Percentiles rank a stretch among this genome's conserved stretches.
phyloP scores from a whole-genome alignment of 2,329 filamentous ascomycete genomes.

The Sporothrix schenckii region DNA sequence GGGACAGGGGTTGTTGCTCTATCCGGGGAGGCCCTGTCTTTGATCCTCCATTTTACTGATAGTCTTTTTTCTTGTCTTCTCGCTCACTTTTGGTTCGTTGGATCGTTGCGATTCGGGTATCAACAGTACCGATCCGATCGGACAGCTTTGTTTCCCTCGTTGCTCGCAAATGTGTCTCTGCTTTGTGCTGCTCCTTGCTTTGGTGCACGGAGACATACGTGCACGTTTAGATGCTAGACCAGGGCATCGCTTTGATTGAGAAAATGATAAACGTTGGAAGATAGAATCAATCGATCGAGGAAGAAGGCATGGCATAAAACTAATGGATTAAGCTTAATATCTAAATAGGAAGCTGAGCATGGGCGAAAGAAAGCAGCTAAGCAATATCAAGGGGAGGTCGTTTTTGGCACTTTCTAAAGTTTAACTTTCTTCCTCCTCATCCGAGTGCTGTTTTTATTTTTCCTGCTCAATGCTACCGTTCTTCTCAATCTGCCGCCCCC shows the following conservation, averaged over 20 bases:
- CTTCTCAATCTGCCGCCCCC: background rate
- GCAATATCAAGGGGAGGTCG: too few relatives aligned
- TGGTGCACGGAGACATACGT: slow-evolving; percentile 5
- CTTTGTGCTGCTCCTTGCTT: background rate
- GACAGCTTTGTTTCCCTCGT: background rate
- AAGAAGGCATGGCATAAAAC: background rate
- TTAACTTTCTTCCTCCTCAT: too few relatives aligned
- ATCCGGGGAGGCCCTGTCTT: slow-evolving; percentile 16
- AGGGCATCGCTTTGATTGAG: background rate
- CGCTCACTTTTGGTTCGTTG: background rate
- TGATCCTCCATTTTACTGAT: background rate
- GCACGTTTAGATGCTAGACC: background rate
- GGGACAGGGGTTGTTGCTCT: background rate
- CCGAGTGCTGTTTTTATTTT: too few relatives aligned
- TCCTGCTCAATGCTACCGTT: too few relatives aligned
- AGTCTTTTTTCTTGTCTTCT: background rate
- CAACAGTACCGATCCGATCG: background rate
- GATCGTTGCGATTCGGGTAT: slow-evolving; percentile 7
- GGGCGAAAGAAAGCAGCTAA: background rate
- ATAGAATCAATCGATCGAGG: background rate
- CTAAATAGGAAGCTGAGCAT: background rate
- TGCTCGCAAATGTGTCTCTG: background rate
- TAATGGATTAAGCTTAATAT: slow-evolving; percentile 2
- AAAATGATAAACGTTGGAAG: background rate
- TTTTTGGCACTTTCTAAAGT: too few relatives aligned